A percentile compares a stretch with the other conserved stretches of the same genome.
Evolutionary conservation across 805 yeast species (phyloP).

Genomic region (Wickerhamomyces chaumierensis): DNA sequence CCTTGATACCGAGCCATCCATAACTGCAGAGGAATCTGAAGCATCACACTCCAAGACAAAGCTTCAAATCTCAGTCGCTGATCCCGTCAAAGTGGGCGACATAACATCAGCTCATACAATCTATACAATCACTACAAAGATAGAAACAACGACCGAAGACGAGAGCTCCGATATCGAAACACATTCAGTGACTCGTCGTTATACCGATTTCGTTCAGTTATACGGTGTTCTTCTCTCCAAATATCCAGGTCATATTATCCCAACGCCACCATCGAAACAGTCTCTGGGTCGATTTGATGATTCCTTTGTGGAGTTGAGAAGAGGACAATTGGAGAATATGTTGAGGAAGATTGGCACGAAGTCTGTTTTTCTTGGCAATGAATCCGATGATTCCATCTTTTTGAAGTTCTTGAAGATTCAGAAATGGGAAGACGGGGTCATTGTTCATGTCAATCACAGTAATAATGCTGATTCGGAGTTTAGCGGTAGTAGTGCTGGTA

Average conservation of each 20-base stretch:
- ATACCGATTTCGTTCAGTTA: conserved; percentile 89
- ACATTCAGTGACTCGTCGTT: conserved; percentile 62
- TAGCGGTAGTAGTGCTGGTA: conserved; percentile 2
- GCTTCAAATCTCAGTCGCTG: conserved; percentile 68
- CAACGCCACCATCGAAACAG: conserved; percentile 95
- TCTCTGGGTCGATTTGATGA: conserved; percentile 86
- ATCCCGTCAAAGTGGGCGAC: conserved; percentile 88
- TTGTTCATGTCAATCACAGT: conserved; percentile 19
- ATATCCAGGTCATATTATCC: conserved; percentile 84
- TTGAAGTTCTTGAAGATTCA: conserved; percentile 56
- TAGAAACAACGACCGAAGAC: too few relatives aligned
- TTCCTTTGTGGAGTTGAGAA: conserved; percentile 77
- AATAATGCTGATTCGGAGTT: background rate
- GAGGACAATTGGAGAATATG: conserved; percentile 82
- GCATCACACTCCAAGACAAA: conserved; percentile 13
- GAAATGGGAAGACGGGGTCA: conserved; percentile 26
- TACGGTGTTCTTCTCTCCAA: conserved; percentile 78
- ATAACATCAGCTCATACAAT: conserved; percentile 81
- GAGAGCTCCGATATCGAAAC: conserved; percentile 21
- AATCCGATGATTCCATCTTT: conserved; percentile 46
- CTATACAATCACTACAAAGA: conserved; percentile 60
- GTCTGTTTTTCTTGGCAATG: conserved; percentile 39
- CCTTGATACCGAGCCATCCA: too few relatives aligned
- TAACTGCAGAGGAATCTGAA: too few relatives aligned
- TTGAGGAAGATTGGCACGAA: conserved; percentile 52